Evolutionary conservation across 2,329 filamentous ascomycete genomes (phyloP).

Genomic region (Fusarium sp.): DNA sequence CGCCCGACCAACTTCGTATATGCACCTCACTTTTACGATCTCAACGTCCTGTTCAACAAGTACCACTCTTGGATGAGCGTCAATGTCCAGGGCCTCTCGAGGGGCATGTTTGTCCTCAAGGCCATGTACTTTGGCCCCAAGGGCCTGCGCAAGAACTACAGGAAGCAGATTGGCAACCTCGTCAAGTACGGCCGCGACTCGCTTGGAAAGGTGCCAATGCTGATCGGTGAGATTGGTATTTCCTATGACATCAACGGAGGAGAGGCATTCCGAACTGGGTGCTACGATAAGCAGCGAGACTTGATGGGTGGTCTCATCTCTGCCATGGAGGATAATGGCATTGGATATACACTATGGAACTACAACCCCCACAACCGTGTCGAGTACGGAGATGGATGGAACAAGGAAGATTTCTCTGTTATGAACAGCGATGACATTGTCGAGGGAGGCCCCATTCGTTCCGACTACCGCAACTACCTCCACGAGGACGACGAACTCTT

Average conservation of each 20-base stretch:
- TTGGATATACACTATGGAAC: constrained; percentile 56
- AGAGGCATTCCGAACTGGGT: constrained; percentile 51
- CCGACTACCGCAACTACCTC: constrained; percentile 49
- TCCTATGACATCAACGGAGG: constrained; percentile 55
- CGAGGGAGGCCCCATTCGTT: constrained; percentile 41
- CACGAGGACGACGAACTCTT: constrained; percentile 53
- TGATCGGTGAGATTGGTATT: constrained; percentile 57
- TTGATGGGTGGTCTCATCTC: constrained; percentile 54
- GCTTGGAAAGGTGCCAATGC: constrained; percentile 48
- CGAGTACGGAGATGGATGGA: constrained; percentile 57
- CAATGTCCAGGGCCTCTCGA: constrained; percentile 55
- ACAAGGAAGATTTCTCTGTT: constrained; percentile 57
- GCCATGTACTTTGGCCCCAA: constrained; percentile 55
- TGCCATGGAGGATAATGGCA: constrained; percentile 55
- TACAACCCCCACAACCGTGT: constrained; percentile 54
- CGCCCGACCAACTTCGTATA: constrained; percentile 53
- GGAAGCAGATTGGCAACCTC: constrained; percentile 52
- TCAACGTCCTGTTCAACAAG: constrained; percentile 55
- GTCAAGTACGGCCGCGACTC: constrained; percentile 49
- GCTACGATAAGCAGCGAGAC: constrained; percentile 54
- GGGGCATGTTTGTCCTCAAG: constrained; percentile 54
- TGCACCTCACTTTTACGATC: constrained; percentile 57
- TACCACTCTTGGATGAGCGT: constrained; percentile 52
- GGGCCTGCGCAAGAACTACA: constrained; percentile 55
- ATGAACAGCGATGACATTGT: constrained; percentile 51